Conservation (phyloP, 257 asterid genomes). For the Plectranthus barbatus region DNA sequence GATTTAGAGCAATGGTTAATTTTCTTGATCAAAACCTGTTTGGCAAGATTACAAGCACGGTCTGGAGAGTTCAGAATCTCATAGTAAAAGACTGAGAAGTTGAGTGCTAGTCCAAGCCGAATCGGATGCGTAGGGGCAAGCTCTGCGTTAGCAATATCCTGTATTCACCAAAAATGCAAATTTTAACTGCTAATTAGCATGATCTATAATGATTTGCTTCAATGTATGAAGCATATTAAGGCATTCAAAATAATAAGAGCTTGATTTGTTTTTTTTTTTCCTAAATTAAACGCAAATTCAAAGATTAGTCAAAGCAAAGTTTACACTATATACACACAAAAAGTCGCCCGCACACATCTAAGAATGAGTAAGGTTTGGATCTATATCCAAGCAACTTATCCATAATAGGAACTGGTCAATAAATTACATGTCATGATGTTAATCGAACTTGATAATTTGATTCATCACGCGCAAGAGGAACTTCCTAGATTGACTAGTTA, state of each 20-base stretch:
- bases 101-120: constrained; percentile 48
- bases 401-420: neutral
- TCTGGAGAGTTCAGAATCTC: constrained; percentile 53
- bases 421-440: neutral
- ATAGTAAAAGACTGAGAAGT: constrained; percentile 50
- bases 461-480: neutral
- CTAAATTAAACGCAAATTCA: neutral
- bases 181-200: neutral
- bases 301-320: neutral
- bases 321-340: neutral
- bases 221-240: neutral
- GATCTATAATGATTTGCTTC: neutral
- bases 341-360: neutral
- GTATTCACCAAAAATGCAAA: constrained; percentile 1
- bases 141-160: constrained; percentile 44
- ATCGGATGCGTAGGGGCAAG: constrained; percentile 51
- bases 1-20: neutral
- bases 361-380: neutral
- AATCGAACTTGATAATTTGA: neutral
- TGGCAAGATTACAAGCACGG: constrained; percentile 49
- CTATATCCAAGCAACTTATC: neutral
- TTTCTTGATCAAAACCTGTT: constrained; percentile 28
- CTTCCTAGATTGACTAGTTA: neutral
- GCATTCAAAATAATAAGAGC: neutral
- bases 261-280: neutral